Percentiles rank a stretch among this genome's conserved stretches.
Conservation (phyloP, 1,139 yeast species). For the Arxiozyma slooffiae region DNA sequence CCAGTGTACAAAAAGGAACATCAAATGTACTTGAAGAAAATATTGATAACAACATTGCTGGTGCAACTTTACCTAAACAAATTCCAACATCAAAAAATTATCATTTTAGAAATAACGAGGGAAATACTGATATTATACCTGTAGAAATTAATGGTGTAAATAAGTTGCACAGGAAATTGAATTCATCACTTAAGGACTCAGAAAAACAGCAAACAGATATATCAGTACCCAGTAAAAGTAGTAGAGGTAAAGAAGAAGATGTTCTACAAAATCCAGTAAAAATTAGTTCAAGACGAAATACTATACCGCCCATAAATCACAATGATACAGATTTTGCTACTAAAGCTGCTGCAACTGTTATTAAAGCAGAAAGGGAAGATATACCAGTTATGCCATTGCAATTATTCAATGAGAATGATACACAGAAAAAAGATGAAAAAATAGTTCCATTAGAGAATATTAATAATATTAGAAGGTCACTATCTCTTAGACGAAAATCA, state of each 20-base stretch:
- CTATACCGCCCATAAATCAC: background rate
- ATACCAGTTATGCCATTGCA: background rate
- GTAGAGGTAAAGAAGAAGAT: background rate
- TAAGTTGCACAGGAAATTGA: background rate
- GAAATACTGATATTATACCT: background rate
- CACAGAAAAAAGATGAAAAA: background rate
- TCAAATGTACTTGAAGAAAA: background rate
- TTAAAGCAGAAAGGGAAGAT: slow-evolving; percentile 3
- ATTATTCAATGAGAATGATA: background rate
- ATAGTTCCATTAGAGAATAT: slow-evolving; percentile 1
- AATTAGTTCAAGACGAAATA: background rate
- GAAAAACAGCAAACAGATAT: background rate
- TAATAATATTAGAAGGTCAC: slow-evolving; percentile 1
- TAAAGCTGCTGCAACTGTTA: slow-evolving; percentile 5
- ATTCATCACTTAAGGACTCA: background rate
- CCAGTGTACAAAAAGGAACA: background rate
- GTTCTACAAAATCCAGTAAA: background rate
- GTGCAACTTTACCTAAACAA: slow-evolving; percentile 28
- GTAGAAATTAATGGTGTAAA: too few species aligned
- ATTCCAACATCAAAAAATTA: slow-evolving; percentile 29
- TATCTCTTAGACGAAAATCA: slow-evolving; percentile 4
- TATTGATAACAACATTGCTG: slow-evolving; percentile 13
- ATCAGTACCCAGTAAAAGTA: background rate
- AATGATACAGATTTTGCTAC: slow-evolving; percentile 1
- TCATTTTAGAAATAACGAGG: slow-evolving; percentile 15